These are phyloP conservation scores for Penicillium ochrochloron DNA, from an alignment of 495 filamentous ascomycete species.

Conservation along the genomic window DNA sequence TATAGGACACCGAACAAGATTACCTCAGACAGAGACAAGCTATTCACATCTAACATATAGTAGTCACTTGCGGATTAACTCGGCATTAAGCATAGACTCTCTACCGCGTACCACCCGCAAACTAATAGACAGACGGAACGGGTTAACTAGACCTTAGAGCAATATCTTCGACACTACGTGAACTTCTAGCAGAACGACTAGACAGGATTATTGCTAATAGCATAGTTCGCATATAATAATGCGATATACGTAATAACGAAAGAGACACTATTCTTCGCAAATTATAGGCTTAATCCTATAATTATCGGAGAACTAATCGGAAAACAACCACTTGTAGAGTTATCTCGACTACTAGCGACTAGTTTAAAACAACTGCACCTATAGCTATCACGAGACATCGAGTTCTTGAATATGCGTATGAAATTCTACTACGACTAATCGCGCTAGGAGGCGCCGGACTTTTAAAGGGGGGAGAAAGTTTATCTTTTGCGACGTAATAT, in stretches of 20 bases:
- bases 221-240: slow-evolving; percentile 36
- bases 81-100: slow-evolving; percentile 6
- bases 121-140: background rate
- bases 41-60: slow-evolving; percentile 12
- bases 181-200: slow-evolving; percentile 38
- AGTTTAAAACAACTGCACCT: slow-evolving; percentile 4
- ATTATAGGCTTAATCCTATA: slow-evolving; percentile 17
- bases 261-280: slow-evolving; percentile 27
- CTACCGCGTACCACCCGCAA: background rate
- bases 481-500: slow-evolving; percentile 13
- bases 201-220: slow-evolving; percentile 26
- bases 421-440: slow-evolving; percentile 10
- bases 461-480: slow-evolving; percentile 10
- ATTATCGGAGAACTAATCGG: slow-evolving; percentile 3
- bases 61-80: background rate
- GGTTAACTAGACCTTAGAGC: background rate
- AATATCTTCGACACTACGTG: background rate
- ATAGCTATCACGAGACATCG: background rate
- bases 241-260: background rate
- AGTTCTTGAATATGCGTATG: background rate
- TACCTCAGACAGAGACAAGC: background rate
- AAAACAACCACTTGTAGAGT: background rate
- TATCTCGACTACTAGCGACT: background rate
- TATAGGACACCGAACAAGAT: background rate
- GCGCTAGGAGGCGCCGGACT: background rate